Base-by-base conservation (phyloP, 2,329 filamentous ascomycete genomes). In the Colletotrichum tropicale region DNA sequence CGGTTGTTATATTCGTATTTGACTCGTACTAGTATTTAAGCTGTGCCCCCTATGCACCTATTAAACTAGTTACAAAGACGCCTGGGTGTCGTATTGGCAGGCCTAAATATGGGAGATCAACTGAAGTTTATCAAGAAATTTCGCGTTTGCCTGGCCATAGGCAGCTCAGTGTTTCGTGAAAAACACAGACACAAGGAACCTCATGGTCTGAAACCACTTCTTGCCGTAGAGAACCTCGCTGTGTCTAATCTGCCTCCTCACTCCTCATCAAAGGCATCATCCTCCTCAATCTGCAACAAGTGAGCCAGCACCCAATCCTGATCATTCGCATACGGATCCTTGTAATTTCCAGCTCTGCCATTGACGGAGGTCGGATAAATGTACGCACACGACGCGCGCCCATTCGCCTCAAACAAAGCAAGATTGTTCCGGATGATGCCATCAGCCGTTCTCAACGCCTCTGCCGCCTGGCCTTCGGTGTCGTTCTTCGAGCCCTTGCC, bases 271-370 rank as follows among this genome's bases (percentile, higher is more conserved):
- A 34, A n/a, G 8, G n/a, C 34, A 18, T 64, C 36, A 5, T 73
- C 75, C 5, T 72, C 68, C 8, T 77, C 68, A 7, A 73, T 61
- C 34, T 72, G 73, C n/a, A 77, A n/a, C 5, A 76, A 56, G 28
- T 77, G 75, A 6, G 62, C 62, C 8, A 77, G 18, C 0, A 66
- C 65, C 64, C 69, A 76, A 32, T 76, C 67, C 24, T 76, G 68
- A 21, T 77, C 73, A 13, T 77, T 77, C 13, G 75, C 72, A 15
- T 69, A 77, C 8, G 67, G 75, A 13, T 77, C 75, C 6, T 61
- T 71, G 73, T 73, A 76, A 10, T 65, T 34, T 16, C 58, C 73
- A 12, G 24, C 18, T 1, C 60, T 56, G 6, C 75, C 73, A 5
- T 73, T 77, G 34, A 73, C 68, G 6, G 48, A 68, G 3, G 28